A percentile compares a stretch with the other conserved stretches of the same genome.
phyloP scores from a whole-genome alignment of 345 rosid species.

The Balakata baccata region DNA sequence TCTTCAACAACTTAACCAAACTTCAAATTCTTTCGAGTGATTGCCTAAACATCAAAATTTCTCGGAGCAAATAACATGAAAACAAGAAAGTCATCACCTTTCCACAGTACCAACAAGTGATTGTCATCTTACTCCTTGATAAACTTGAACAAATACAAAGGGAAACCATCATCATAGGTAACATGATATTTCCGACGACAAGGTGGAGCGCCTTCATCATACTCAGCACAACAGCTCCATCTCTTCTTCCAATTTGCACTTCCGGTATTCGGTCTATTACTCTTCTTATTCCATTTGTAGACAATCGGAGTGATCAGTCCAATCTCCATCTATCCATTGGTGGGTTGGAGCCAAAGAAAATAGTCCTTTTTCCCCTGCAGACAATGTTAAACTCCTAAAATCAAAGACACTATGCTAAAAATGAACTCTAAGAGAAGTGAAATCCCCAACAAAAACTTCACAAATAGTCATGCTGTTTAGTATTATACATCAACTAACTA shows the following conservation, averaged over 20 bases:
- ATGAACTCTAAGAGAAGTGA: neutral
- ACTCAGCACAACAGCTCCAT: constrained; percentile 17
- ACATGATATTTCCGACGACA: constrained; percentile 52
- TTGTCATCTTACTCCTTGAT: neutral
- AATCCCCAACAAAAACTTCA: neutral
- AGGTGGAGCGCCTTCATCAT: constrained; percentile 46
- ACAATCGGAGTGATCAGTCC: constrained; percentile 54
- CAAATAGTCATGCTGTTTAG: neutral
- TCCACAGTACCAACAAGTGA: neutral
- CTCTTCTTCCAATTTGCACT: constrained; percentile 52
- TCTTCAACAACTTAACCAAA: neutral
- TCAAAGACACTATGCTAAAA: neutral
- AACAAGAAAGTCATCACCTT: too few relatives aligned
- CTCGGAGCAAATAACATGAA: neutral
- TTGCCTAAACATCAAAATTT: neutral
- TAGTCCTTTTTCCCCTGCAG: constrained; percentile 52
- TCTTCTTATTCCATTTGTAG: constrained; percentile 54
- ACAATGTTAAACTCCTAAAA: neutral
- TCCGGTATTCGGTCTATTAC: constrained; percentile 43
- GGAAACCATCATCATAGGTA: constrained; percentile 60
- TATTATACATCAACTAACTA: neutral
- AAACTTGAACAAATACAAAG: constrained; percentile 26
- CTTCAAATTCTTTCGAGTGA: neutral
- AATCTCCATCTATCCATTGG: constrained; percentile 63
- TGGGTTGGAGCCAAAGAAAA: constrained; percentile 58